Evolutionary conservation across 768 basidiomycete species (phyloP), one percentile per base, ranked within the genome.

Genomic region (Lentinula edodes): DNA sequence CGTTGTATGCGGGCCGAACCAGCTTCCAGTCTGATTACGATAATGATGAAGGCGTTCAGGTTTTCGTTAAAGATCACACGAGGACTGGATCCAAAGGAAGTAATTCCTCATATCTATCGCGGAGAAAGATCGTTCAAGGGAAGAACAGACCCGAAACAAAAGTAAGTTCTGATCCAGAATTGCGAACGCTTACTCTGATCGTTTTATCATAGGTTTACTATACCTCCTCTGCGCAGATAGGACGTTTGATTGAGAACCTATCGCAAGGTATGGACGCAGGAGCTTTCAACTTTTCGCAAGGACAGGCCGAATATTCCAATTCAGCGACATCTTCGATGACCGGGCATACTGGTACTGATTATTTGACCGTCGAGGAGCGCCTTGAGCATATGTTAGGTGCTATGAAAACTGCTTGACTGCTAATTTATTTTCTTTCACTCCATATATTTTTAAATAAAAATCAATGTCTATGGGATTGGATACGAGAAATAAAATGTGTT

Each of bases 181-280:
- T 59, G 64, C 62, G 61, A 48, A 36, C 18, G 12, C 12, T 39
- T 15, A 28, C 41, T 10, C 41, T 73, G 69, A 75, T 68, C 52
- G 7, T 60, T 58, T 43, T 67, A 46, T 61, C 63, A 7, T 20
- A 91, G 89, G 84, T 90, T 63, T 89, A 86, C 73, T 87, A 86
- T 72, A 88, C 87, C 66, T 84, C 90, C 16, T 79, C 88, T 23
- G 83, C 85, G 45, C 87, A 92, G 63, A 93, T 94, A 70, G 90
- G 89, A 46, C 89, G 86, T 66, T 79, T 94, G 62, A 91, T 94
- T 61, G 92, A 94, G 69, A 85, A 76, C 67, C 83, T 94, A 69
- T 92, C 91, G 52, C 87, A 87, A 70, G 88, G 86, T 36, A 85
- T 86, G 77, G 92, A 94, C 65, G 80, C 90, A 45, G 92, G 90